Percentiles rank a stretch among this genome's conserved stretches.
phyloP scores from a whole-genome alignment of 2,329 filamentous ascomycete species.

The Colletotrichum gloeosporioides region DNA sequence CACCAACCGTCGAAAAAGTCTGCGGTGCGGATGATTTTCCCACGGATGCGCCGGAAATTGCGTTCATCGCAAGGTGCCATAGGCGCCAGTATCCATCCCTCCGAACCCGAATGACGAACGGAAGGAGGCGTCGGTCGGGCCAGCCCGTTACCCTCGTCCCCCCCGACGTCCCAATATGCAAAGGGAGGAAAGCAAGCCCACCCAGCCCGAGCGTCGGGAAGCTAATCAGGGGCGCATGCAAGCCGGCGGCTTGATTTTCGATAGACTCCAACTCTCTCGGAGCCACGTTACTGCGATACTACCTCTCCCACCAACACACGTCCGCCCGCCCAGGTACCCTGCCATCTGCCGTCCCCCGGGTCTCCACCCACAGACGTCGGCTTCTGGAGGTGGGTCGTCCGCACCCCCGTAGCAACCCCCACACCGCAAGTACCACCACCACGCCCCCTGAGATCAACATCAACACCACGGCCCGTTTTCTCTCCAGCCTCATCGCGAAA shows the following conservation, averaged over 20 bases:
- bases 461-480: background rate
- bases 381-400: background rate
- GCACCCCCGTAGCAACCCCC: constrained; percentile 8
- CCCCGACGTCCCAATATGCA: background rate
- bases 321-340: background rate
- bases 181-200: background rate
- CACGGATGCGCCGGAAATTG: background rate
- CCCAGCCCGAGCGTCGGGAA: background rate
- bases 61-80: background rate
- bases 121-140: background rate
- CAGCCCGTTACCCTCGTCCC: background rate
- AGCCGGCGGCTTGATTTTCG: background rate
- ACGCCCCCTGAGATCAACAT: constrained; percentile 14
- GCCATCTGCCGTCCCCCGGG: background rate
- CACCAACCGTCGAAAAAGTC: too few species aligned
- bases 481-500: background rate
- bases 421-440: background rate
- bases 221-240: background rate
- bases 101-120: background rate
- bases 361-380: background rate
- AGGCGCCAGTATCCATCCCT: background rate
- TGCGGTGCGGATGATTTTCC: background rate
- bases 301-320: background rate
- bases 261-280: background rate
- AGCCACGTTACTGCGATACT: background rate